These are phyloP conservation scores for Chaetomium strumarium DNA, from an alignment of 2,329 filamentous ascomycete genomes.

Conservation along the genomic window DNA sequence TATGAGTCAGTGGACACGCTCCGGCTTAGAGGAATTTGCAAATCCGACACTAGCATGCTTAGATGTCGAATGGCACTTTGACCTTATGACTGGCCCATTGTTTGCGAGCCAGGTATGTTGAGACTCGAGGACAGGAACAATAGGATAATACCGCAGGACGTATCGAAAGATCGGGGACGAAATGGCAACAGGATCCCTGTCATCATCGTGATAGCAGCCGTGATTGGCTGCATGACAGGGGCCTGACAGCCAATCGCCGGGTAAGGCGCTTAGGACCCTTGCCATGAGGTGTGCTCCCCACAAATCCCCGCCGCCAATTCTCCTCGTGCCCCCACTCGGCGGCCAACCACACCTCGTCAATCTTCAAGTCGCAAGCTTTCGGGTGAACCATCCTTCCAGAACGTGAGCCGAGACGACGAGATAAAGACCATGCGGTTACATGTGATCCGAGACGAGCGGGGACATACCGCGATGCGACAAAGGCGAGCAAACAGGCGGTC, in stretches of 20 bases:
- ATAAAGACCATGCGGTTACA: background rate
- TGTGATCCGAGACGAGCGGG: background rate
- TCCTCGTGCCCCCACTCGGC: conserved; percentile 12
- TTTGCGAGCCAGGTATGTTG: conserved; percentile 8
- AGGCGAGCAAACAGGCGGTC: background rate
- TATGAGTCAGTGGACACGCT: background rate
- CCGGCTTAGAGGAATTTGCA: background rate
- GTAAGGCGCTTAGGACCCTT: conserved; percentile 25
- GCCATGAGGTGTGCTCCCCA: conserved; percentile 11
- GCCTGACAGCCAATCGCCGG: conserved; percentile 21
- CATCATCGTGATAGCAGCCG: conserved; percentile 21
- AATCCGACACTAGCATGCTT: background rate
- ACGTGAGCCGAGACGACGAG: background rate
- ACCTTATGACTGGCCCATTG: conserved; percentile 17
- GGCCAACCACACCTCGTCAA: conserved; percentile 20
- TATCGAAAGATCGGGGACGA: conserved; percentile 21
- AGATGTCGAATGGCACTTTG: background rate
- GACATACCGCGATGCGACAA: background rate
- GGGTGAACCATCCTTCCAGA: background rate
- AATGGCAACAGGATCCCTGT: conserved; percentile 21
- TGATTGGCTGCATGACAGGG: conserved; percentile 24
- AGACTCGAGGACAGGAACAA: conserved; percentile 17
- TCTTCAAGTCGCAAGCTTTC: conserved; percentile 6
- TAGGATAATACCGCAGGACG: conserved; percentile 18
- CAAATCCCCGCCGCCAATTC: conserved; percentile 15